Evolutionary conservation across 495 filamentous ascomycete genomes (phyloP).

Genomic region (Gamarada debralockiae): DNA sequence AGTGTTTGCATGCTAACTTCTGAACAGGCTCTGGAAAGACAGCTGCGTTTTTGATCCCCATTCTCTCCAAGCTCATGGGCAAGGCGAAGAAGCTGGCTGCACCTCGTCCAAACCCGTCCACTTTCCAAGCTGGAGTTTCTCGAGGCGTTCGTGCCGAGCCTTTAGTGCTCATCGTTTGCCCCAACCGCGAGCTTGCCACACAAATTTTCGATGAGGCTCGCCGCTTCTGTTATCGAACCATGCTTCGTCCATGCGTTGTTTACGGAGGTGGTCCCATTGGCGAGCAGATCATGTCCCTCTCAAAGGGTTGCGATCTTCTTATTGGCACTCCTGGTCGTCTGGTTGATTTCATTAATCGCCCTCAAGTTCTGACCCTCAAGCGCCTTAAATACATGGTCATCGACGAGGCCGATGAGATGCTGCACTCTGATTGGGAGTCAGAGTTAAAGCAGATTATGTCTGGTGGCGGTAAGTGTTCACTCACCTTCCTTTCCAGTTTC

Average conservation of each 20-base stretch:
- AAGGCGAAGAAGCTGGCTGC: conserved; percentile 83
- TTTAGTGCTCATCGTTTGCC: conserved; percentile 78
- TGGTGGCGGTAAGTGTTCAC: conserved; percentile 61
- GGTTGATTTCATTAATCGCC: conserved; percentile 71
- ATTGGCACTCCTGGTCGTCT: conserved; percentile 87
- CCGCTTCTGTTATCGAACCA: conserved; percentile 87
- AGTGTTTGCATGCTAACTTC: not conserved
- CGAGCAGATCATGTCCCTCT: conserved; percentile 66
- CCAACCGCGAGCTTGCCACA: conserved; percentile 82
- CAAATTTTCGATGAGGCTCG: conserved; percentile 95
- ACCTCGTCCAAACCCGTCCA: conserved; percentile 59
- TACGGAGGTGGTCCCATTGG: conserved; percentile 76
- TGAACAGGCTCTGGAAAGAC: conserved; percentile 91
- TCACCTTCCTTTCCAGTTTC: not conserved
- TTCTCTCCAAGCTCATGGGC: conserved; percentile 87
- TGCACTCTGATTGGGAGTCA: conserved; percentile 68
- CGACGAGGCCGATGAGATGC: conserved; percentile 93
- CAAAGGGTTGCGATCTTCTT: conserved; percentile 82
- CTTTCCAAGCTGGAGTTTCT: conserved; percentile 32
- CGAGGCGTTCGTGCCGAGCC: conserved; percentile 61
- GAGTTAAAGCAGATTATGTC: conserved; percentile 68
- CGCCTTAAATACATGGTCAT: conserved; percentile 83
- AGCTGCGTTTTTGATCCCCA: conserved; percentile 85
- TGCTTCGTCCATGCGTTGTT: conserved; percentile 86
- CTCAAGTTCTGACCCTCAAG: conserved; percentile 61